phyloP scores from a whole-genome alignment of 73 alveolate genomes.

The Stentor roeselii region DNA sequence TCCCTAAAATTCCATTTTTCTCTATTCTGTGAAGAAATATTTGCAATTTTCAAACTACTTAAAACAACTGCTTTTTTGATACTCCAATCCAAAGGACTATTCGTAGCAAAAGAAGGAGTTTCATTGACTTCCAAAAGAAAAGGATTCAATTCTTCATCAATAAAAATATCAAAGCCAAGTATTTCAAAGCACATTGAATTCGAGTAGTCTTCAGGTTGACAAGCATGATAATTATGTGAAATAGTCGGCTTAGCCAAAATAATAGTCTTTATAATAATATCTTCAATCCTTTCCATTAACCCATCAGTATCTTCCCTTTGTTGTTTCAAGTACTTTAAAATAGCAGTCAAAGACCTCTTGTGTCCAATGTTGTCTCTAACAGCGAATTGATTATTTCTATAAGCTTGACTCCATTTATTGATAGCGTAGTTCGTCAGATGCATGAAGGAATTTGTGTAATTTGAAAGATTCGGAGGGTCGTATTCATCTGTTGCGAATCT shows the following conservation, averaged over 20 bases:
- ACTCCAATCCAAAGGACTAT: conserved; percentile 66
- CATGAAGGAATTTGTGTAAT: conserved; percentile 47
- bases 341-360: conserved; percentile 47
- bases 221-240: conserved; percentile 54
- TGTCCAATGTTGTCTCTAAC: conserved; percentile 58
- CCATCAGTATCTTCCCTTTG: conserved; percentile 1
- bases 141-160: conserved; percentile 58
- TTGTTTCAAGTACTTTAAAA: conserved; percentile 21
- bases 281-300: background rate
- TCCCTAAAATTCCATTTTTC: conserved; percentile 36
- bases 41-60: conserved; percentile 49
- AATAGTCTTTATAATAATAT: conserved; percentile 57
- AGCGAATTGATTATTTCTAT: conserved; percentile 38
- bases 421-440: conserved; percentile 66
- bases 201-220: conserved; percentile 58
- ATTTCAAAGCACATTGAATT: conserved; percentile 65
- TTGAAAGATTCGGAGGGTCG: conserved; percentile 40
- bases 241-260: conserved; percentile 50
- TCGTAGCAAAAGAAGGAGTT: conserved; percentile 71
- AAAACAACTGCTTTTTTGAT: conserved; percentile 54
- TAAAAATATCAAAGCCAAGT: conserved; percentile 67
- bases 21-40: conserved; percentile 49
- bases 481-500: conserved; percentile 77
- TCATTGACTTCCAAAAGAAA: conserved; percentile 74
- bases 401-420: conserved; percentile 48